Percentiles rank a stretch among this genome's conserved stretches.
Evolutionary conservation across 371 early-diverging fungal genomes (phyloP).

Genomic region (Conidiobolus incongruus): DNA sequence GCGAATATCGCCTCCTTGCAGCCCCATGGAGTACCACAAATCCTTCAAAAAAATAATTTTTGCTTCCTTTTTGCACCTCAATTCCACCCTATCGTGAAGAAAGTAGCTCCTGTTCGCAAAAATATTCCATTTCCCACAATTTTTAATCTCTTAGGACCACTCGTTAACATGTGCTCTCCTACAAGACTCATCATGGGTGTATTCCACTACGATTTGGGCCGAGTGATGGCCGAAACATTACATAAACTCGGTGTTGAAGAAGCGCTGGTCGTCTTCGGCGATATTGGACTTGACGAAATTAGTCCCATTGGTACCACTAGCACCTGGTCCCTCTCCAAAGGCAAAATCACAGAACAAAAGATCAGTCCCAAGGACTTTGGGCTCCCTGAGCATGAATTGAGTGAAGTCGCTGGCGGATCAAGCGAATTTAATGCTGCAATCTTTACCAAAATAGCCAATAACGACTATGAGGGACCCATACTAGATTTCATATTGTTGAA

Average conservation of each 20-base stretch:
- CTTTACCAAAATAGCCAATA: slow-evolving; percentile 34
- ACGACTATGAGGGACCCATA: slow-evolving; percentile 36
- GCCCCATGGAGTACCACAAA: slow-evolving; percentile 32
- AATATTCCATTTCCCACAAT: slow-evolving; percentile 86
- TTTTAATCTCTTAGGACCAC: slow-evolving; percentile 87
- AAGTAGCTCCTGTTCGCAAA: slow-evolving; percentile 47
- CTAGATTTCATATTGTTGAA: slow-evolving; percentile 82
- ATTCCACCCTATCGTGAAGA: slow-evolving; percentile 82
- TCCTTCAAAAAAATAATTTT: slow-evolving; percentile 44
- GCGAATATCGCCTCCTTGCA: slow-evolving; percentile 39
- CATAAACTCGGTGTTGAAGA: slow-evolving; percentile 36
- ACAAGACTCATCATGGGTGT: slow-evolving; percentile 75
- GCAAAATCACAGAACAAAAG: slow-evolving; percentile 28
- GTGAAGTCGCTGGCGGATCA: slow-evolving; percentile 55
- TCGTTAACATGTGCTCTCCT: slow-evolving; percentile 77
- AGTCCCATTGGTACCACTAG: slow-evolving; percentile 50
- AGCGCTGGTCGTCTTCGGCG: slow-evolving; percentile 73
- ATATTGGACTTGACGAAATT: slow-evolving; percentile 62
- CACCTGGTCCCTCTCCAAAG: slow-evolving; percentile 36
- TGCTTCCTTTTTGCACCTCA: slow-evolving; percentile 83
- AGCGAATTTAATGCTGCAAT: slow-evolving; percentile 45
- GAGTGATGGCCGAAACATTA: slow-evolving; percentile 65
- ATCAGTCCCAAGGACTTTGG: slow-evolving; percentile 79
- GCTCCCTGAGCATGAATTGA: slow-evolving; percentile 41
- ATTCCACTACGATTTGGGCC: slow-evolving; percentile 48